Conservation (phyloP, 73 alveolate genomes). For the Tetrahymena borealis region DNA sequence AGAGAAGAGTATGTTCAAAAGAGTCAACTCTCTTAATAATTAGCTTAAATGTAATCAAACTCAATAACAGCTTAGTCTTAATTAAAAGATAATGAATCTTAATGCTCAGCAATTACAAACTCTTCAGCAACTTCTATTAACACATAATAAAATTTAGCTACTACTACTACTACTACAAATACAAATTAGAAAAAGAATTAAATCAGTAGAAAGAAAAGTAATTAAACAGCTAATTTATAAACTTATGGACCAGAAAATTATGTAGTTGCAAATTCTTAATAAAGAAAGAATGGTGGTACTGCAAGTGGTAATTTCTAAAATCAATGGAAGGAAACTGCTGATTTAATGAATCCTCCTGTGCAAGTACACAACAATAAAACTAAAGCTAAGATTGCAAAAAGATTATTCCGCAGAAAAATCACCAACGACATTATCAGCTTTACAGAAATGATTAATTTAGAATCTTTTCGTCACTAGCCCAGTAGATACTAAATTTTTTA, state of each 20-base stretch:
- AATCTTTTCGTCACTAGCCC: background rate
- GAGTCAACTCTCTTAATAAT: background rate
- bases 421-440: background rate
- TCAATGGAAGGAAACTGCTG: background rate
- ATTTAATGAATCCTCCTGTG: background rate
- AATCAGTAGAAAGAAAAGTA: background rate
- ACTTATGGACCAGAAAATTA: background rate
- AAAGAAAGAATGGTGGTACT: background rate
- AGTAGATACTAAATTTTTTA: background rate
- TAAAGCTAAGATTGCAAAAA: background rate
- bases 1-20: background rate
- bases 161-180: too few relatives aligned
- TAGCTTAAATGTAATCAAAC: background rate
- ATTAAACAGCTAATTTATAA: background rate
- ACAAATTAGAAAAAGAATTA: background rate
- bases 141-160: background rate
- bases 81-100: background rate
- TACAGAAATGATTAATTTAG: background rate
- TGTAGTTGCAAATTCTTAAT: background rate
- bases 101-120: too few relatives aligned
- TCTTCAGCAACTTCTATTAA: background rate
- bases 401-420: background rate
- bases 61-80: background rate
- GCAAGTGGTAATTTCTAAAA: background rate
- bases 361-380: background rate